Evolutionary conservation across 108 stramenopile species (phyloP).

Genomic region (Seminavis robusta): DNA sequence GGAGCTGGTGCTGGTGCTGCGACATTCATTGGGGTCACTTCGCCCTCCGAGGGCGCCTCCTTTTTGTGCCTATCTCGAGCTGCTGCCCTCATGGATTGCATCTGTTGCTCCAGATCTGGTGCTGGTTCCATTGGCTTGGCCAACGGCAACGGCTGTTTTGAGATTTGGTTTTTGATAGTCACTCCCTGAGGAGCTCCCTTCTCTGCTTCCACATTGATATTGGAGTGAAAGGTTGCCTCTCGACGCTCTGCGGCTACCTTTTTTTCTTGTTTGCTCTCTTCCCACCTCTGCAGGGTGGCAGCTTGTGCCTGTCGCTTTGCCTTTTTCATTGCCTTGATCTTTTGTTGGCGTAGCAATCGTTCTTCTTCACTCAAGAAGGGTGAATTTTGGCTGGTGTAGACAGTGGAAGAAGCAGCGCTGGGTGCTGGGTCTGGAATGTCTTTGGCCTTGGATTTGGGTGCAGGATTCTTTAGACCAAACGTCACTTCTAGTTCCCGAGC

Average conservation of each 20-base stretch:
- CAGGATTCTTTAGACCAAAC: not conserved
- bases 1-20: too few relatives aligned
- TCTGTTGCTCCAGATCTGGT: too few relatives aligned
- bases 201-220: too few relatives aligned
- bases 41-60: too few relatives aligned
- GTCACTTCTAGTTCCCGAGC: not conserved
- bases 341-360: not conserved
- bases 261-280: not conserved
- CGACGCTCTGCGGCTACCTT: not conserved
- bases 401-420: not conserved
- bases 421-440: not conserved
- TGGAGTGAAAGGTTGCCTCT: too few relatives aligned
- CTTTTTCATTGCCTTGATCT: not conserved
- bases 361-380: not conserved
- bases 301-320: not conserved
- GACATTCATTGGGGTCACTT: too few relatives aligned
- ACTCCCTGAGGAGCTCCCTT: too few relatives aligned
- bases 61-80: too few relatives aligned
- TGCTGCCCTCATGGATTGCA: too few relatives aligned
- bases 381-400: not conserved
- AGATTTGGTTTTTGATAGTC: too few relatives aligned
- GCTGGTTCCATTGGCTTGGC: too few relatives aligned
- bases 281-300: not conserved
- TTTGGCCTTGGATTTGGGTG: not conserved
- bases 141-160: too few relatives aligned